Evolutionary conservation across 306 rosid species (phyloP).

Genomic region (Corylus heterophylla): DNA sequence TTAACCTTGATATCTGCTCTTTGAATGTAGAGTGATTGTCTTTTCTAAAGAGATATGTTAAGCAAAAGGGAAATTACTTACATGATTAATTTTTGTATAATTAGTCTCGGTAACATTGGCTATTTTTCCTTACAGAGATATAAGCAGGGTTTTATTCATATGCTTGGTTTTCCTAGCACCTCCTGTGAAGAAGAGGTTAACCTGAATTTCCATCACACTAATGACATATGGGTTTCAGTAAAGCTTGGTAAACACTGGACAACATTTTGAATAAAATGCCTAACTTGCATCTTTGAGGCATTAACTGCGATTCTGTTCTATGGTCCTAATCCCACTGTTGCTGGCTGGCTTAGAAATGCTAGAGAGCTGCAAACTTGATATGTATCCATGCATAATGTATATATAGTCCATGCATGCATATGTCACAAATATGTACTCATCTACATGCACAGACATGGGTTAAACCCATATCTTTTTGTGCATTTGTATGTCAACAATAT

Average conservation of each 20-base stretch:
- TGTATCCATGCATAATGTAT: neutral
- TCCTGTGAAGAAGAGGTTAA: neutral
- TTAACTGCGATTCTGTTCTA: neutral
- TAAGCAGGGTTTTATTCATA: neutral
- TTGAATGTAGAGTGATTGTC: neutral
- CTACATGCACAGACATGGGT: neutral
- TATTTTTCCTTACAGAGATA: neutral
- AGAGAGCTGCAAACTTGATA: conserved; percentile 1
- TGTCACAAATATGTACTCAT: neutral
- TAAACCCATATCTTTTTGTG: too few species aligned
- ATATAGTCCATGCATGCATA: neutral
- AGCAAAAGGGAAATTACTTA: neutral
- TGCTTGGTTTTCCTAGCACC: neutral
- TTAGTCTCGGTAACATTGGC: neutral
- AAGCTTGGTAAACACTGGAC: neutral
- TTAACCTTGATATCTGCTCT: neutral
- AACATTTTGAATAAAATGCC: neutral
- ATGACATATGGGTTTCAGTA: neutral
- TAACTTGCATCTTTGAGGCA: neutral
- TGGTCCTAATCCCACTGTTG: neutral
- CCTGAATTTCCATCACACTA: neutral
- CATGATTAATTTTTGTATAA: neutral
- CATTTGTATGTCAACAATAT: too few species aligned
- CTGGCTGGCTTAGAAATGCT: neutral
- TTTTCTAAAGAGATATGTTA: neutral